Evolutionary conservation across 805 yeast genomes (phyloP).

Genomic region (Kazachstania bromeliacearum): DNA sequence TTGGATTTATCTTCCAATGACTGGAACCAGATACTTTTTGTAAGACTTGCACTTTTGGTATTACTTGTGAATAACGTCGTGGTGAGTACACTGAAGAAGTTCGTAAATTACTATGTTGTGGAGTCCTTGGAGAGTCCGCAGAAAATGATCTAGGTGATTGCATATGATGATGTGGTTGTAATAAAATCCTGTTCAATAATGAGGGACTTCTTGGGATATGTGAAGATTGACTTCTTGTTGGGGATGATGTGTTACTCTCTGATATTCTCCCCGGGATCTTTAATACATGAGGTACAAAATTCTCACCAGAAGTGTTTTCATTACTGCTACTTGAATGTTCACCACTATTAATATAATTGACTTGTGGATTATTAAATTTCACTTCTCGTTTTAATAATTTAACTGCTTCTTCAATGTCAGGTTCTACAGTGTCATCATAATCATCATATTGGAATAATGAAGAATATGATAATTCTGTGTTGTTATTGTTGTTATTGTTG

Average conservation of each 20-base stretch:
- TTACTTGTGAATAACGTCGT: not conserved
- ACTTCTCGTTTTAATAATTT: slow-evolving; percentile 15
- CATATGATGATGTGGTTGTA: too few species aligned
- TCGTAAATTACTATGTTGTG: not conserved
- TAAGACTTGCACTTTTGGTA: slow-evolving; percentile 7
- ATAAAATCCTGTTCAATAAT: slow-evolving; percentile 12
- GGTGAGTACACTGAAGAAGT: not conserved
- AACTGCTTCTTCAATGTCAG: slow-evolving; percentile 23
- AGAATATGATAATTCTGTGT: not conserved
- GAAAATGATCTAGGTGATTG: too few species aligned
- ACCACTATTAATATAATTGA: slow-evolving; percentile 3
- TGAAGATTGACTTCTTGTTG: not conserved
- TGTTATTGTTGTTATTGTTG: not conserved
- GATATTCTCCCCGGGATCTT: slow-evolving; percentile 8
- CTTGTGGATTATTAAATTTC: slow-evolving; percentile 3
- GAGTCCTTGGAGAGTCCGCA: not conserved
- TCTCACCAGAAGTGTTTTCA: not conserved
- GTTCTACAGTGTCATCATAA: slow-evolving; percentile 10
- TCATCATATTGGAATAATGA: slow-evolving; percentile 4
- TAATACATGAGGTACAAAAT: slow-evolving; percentile 1
- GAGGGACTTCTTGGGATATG: slow-evolving; percentile 14
- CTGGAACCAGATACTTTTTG: slow-evolving; percentile 6
- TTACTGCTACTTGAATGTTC: not conserved
- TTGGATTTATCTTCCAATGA: slow-evolving; percentile 5
- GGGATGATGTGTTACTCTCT: not conserved